Evolutionary conservation across 129 eudicot species (phyloP), one percentile per base, ranked within the genome.

Genomic region (Mikania micrantha): DNA sequence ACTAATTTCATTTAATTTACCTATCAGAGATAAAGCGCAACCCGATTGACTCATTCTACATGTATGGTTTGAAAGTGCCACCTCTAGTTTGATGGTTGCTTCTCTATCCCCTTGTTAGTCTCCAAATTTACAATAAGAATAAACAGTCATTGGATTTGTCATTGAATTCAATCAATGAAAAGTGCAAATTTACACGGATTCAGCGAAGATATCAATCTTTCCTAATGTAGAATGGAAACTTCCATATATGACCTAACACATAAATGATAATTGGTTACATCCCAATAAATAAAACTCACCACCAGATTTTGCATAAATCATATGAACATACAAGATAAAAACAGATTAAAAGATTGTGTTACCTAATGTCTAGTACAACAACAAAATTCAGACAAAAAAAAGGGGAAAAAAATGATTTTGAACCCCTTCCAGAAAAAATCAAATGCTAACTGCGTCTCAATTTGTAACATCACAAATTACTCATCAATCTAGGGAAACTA

Each of bases 291-390:
- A 10, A n/a, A 67, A 32, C 9, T 67, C 11, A 10, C 15, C 72
- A 67, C 32, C 31, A 67, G 42, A 48, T 34, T 2, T 17, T 10
- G 53, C 61, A 31, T 29, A 31, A 47, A 17, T 47, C 11, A 50
- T 20, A 31, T 32, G 47, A 48, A 31, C 66, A 56, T 57, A 70
- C 42, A 1, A 67, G 21, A 49, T 67, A 67, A 32, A 52, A 34
- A 50, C 31, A 9, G 2, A 10, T 9, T 50, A 20, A 1, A 50
- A 50, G 9, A 45, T 45, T 22, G 58, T 20, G 58, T 50, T 50
- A 50, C n/a, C n/a, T 50, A 50, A 19, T 20, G 4, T 21, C 5
- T 20, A 5, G 29, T 22, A 50, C 58, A n/a, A n/a, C n/a, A n/a
- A n/a, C n/a, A n/a, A n/a, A n/a, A n/a, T n/a, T n/a, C n/a, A n/a